Conservation (phyloP, 2,329 filamentous ascomycete genomes). For the Fusarium annulatum region DNA sequence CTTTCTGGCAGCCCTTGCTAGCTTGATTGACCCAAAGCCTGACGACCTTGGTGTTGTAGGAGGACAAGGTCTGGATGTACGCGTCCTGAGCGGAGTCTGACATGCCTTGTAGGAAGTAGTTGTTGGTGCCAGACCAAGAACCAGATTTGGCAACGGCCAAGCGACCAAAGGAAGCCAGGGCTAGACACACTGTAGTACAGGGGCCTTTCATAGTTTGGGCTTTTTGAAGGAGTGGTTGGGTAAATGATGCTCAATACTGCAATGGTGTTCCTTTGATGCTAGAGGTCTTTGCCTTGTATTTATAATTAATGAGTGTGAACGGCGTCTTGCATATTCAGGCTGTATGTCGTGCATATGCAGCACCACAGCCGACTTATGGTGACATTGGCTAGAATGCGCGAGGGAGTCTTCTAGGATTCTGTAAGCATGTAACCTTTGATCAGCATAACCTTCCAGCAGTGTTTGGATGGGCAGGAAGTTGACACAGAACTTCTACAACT, state of each 20-base stretch:
- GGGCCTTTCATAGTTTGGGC: accelerated
- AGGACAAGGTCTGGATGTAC: background rate
- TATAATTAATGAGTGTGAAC: background rate
- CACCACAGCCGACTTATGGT: accelerated
- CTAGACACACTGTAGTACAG: accelerated
- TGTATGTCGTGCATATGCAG: background rate
- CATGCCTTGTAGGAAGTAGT: background rate
- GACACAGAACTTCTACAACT: accelerated
- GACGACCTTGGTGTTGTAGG: background rate
- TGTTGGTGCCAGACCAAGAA: background rate
- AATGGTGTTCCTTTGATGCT: accelerated
- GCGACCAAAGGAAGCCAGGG: accelerated
- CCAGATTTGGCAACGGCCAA: background rate
- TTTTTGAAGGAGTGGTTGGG: too few species aligned
- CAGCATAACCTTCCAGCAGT: accelerated
- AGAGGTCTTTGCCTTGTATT: accelerated
- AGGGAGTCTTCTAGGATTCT: accelerated
- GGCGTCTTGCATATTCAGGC: background rate
- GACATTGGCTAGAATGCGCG: background rate
- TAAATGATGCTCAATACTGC: accelerated
- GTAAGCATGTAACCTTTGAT: background rate
- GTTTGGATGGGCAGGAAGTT: accelerated
- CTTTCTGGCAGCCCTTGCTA: background rate
- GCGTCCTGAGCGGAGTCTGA: background rate
- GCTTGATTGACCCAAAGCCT: background rate